Evolutionary conservation across 1,284 basidiomycete genomes (phyloP), one percentile per base, ranked within the genome.

Genomic region (Rhodotorula sp.): DNA sequence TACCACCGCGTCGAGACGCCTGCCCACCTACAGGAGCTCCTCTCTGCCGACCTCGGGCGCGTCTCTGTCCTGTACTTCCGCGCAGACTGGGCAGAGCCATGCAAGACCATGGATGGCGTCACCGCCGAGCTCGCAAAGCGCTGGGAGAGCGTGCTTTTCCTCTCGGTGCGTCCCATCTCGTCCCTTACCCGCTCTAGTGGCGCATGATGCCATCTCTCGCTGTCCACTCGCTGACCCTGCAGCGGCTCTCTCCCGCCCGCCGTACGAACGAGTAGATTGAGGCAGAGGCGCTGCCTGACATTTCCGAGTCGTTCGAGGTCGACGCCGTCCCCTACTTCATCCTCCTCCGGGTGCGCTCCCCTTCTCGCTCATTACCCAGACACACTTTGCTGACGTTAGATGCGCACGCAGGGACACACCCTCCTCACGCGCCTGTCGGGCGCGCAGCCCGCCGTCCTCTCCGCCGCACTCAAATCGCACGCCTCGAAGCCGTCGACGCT

Each of bases 251-350:
- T 8, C 41, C 2, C 39, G 44, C 57, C n/a, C 41, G 9, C 41
- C 25, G 25, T 4, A 39, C 7, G 7, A 7, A 9, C 15, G 39
- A 8, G 13, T 80, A 94, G 90, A 91, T 98, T 51, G 93, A 98
- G 81, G 96, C 95, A 1, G 95, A 99, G 82, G 83, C 85, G 27
- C 89, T 93, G 78, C 82, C 87, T 22, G 96, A 98, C 67, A 95
- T 99, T 63, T 86, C 94, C 9, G 95, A 97, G 80, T 93, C 91
- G 12, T 99, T 99, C 78, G 90, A 94, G 41, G 87, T 99, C 69
- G 89, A 95, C 79, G 88, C 91, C 15, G 96, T 99, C 7, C 96
- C 97, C 0, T 85, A 89, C 1, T 91, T 95, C 78, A 83, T 98
- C 64, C 82, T 99, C 66, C 87, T 99, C 39, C 86, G 89, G 75